Conservation (phyloP, 768 basidiomycete species). For the Hebeloma cylindrosporum region DNA sequence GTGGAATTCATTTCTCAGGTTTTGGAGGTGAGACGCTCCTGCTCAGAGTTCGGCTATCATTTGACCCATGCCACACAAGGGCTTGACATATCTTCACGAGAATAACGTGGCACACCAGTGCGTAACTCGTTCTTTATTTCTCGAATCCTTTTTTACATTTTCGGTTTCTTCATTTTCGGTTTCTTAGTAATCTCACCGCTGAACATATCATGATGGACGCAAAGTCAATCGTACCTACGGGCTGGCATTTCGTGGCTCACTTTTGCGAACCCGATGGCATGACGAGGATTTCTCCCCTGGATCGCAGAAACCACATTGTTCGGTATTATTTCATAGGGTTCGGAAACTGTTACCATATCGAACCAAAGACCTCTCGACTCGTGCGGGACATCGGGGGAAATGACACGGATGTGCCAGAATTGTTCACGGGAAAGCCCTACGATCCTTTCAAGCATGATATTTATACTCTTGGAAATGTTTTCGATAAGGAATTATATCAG, state of each 20-base stretch:
- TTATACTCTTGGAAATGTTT: constrained; percentile 30
- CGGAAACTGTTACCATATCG: constrained; percentile 26
- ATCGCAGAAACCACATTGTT: constrained; percentile 35
- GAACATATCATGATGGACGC: constrained; percentile 41
- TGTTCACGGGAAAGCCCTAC: constrained; percentile 21
- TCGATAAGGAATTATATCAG: constrained; percentile 25
- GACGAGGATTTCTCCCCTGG: constrained; percentile 24
- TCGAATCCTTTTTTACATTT: neutral
- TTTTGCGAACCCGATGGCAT: constrained; percentile 32
- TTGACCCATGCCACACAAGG: constrained; percentile 17
- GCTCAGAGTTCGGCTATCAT: constrained; percentile 11
- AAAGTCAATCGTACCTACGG: constrained; percentile 29
- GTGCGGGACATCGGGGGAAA: constrained; percentile 23
- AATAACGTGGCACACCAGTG: constrained; percentile 34
- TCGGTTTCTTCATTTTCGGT: neutral
- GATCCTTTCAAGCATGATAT: constrained; percentile 33
- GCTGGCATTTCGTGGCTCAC: constrained; percentile 35
- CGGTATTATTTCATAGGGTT: constrained; percentile 41
- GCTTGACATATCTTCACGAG: constrained; percentile 31
- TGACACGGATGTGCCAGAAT: constrained; percentile 27
- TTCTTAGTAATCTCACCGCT: constrained; percentile 29
- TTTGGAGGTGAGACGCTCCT: constrained; percentile 27
- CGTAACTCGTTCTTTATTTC: constrained; percentile 4
- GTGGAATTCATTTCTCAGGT: constrained; percentile 34
- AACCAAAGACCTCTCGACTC: constrained; percentile 18